A percentile compares a stretch with the other conserved stretches of the same genome.
Evolutionary conservation across 352 stramenopile genomes (phyloP).

Genomic region (Pythium coloratum): DNA sequence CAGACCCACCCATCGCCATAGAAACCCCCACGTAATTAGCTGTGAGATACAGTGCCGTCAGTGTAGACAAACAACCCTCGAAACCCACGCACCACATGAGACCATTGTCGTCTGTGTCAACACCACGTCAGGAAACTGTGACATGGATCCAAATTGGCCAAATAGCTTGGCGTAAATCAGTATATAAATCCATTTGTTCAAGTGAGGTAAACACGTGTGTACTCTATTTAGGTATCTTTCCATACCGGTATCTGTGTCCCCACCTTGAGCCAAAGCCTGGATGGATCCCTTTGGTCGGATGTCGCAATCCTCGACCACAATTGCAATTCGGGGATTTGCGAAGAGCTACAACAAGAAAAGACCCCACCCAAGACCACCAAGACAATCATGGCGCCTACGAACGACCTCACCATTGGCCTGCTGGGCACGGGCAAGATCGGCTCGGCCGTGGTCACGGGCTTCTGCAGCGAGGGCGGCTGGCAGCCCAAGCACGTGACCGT

Average conservation of each 20-base stretch:
- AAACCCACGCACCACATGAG: neutral
- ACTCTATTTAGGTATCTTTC: neutral
- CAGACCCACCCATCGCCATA: neutral
- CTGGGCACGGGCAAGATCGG: conserved; percentile 88
- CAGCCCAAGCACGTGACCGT: conserved; percentile 73
- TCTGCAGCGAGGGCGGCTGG: conserved; percentile 78
- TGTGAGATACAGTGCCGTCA: conserved; percentile 6
- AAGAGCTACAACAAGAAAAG: neutral
- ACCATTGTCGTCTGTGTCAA: neutral
- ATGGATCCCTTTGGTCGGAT: neutral
- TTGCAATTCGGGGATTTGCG: neutral
- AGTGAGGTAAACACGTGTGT: neutral
- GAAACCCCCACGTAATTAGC: conserved; percentile 5
- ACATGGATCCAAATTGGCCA: conserved; percentile 1
- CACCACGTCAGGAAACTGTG: neutral
- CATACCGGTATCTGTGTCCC: conserved; percentile 3
- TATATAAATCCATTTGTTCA: neutral
- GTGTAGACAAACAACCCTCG: conserved; percentile 3
- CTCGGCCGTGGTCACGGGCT: conserved; percentile 78
- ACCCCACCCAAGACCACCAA: neutral
- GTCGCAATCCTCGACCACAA: neutral
- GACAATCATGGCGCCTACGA: conserved; percentile 44
- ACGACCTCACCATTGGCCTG: conserved; percentile 68
- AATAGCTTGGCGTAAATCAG: neutral
- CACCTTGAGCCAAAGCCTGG: neutral